Conservation (phyloP, 2,329 filamentous ascomycete species). For the Juglanconis oblonga region DNA sequence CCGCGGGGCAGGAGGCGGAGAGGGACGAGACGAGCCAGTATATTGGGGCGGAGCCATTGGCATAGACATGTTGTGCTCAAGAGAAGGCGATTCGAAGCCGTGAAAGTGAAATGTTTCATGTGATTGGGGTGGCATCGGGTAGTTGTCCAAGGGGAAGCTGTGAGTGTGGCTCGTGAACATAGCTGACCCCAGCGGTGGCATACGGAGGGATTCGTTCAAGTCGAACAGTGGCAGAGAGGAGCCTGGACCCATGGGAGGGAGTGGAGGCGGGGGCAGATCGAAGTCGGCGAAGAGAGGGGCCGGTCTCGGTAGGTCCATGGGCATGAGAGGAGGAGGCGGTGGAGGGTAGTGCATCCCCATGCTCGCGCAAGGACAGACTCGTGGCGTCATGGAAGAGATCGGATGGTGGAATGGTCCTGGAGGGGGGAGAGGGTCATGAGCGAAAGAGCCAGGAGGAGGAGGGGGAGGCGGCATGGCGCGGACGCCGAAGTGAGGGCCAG, state of each 20-base stretch:
- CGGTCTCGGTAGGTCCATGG: neutral
- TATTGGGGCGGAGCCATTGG: neutral
- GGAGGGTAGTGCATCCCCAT: neutral
- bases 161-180: no score
- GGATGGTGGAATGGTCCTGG: neutral
- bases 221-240: no score
- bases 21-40: neutral
- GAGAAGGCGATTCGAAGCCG: no score
- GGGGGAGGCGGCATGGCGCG: neutral
- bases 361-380: neutral
- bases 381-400: neutral
- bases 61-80: no score
- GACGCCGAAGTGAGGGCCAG: neutral
- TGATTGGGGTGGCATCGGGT: no score
- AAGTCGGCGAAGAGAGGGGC: neutral
- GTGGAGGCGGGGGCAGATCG: neutral
- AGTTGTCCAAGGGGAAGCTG: no score
- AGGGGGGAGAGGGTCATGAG: neutral
- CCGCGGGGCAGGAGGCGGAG: constrained; percentile 4
- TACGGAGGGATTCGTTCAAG: no score
- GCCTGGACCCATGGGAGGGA: neutral
- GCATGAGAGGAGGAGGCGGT: neutral
- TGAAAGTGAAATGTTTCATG: no score
- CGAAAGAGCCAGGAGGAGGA: neutral
- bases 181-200: no score